Conservation (phyloP, 2,329 filamentous ascomycete genomes). For the Metarhizium album region DNA sequence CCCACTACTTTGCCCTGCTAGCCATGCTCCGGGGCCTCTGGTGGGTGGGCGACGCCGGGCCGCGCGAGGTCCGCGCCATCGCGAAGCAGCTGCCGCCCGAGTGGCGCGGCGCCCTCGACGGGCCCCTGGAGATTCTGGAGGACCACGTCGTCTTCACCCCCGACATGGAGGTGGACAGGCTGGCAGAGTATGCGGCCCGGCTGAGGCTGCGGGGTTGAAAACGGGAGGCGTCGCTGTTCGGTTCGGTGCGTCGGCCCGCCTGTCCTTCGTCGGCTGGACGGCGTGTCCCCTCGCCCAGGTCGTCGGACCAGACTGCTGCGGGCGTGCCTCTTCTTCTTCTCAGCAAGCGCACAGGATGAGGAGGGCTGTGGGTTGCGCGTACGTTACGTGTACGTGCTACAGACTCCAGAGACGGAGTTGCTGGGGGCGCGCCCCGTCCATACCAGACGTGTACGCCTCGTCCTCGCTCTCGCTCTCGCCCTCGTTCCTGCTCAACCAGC, state of each 20-base stretch:
- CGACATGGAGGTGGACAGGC: background rate
- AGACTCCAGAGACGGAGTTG: background rate
- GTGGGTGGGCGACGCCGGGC: slow-evolving; percentile 12
- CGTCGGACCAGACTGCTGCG: too few species aligned
- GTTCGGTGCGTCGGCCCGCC: background rate
- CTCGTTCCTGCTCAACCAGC: background rate
- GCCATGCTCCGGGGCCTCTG: slow-evolving; percentile 9
- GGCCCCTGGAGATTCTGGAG: slow-evolving; percentile 1
- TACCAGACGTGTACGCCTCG: too few species aligned
- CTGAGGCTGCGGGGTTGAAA: background rate
- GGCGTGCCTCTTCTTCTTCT: too few species aligned
- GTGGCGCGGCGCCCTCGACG: slow-evolving; percentile 3
- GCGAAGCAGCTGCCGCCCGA: slow-evolving; percentile 4
- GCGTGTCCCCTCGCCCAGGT: too few species aligned
- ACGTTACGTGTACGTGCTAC: too few species aligned
- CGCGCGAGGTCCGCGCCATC: slow-evolving; percentile 10
- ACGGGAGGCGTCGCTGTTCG: background rate
- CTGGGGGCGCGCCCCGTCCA: background rate
- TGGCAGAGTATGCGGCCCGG: slow-evolving; percentile 2
- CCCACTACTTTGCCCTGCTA: slow-evolving; percentile 13
- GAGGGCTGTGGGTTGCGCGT: too few species aligned
- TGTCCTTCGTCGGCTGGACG: background rate
- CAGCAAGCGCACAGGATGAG: too few species aligned
- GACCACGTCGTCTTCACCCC: slow-evolving; percentile 3
- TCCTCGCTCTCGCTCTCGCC: too few species aligned